Conservation (phyloP, 169 alveolate genomes). For the Ichthyophthirius multifiliis region DNA sequence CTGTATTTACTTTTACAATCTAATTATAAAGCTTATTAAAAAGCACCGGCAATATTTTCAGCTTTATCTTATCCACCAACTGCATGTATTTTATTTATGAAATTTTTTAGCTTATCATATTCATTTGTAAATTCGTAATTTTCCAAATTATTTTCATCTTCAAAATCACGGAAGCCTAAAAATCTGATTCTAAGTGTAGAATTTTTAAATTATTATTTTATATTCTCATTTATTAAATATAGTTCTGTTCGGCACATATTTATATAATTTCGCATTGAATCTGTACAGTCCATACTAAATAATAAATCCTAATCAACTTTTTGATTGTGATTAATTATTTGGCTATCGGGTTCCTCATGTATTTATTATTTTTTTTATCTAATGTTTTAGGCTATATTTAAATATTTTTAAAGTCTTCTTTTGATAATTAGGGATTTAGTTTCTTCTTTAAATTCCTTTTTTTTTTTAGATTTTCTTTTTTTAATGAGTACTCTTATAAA, state of each 20-base stretch:
- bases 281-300: slow-evolving; percentile 55
- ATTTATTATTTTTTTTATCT: background rate
- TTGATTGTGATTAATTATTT: background rate
- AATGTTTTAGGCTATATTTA: background rate
- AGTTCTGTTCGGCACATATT: slow-evolving; percentile 35
- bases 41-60: slow-evolving; percentile 58
- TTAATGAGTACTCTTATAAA: background rate
- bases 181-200: slow-evolving; percentile 34
- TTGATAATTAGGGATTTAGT: background rate
- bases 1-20: slow-evolving; percentile 27
- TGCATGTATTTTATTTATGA: slow-evolving; percentile 28
- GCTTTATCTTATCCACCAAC: slow-evolving; percentile 53
- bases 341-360: background rate
- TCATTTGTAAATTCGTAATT: slow-evolving; percentile 28
- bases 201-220: slow-evolving; percentile 25
- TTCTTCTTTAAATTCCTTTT: background rate
- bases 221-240: slow-evolving; percentile 19
- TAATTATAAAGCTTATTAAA: slow-evolving; percentile 24
- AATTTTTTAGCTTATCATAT: background rate
- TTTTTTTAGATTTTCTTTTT: background rate
- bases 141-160: slow-evolving; percentile 27
- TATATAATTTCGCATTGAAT: slow-evolving; percentile 48
- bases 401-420: background rate
- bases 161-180: slow-evolving; percentile 53
- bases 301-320: slow-evolving; percentile 40